Conservation (phyloP, 371 early-diverging fungal genomes). For the Lichtheimia ramosa region DNA sequence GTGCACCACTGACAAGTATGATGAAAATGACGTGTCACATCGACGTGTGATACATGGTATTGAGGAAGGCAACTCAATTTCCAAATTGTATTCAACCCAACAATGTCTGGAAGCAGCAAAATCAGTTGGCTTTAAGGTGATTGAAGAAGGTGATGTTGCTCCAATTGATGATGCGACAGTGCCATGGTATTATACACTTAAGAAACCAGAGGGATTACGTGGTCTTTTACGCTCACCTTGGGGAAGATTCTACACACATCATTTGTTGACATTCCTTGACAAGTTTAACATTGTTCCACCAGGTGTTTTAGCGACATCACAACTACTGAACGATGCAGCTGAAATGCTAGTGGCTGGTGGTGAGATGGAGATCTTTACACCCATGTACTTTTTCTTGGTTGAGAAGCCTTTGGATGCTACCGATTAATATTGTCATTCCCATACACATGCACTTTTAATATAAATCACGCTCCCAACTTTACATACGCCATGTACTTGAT, state of each 20-base stretch:
- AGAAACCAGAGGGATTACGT: constrained; percentile 43
- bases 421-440: not conserved
- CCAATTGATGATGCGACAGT: constrained; percentile 49
- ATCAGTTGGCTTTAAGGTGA: constrained; percentile 72
- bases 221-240: constrained; percentile 51
- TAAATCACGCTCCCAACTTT: no score
- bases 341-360: constrained; percentile 73
- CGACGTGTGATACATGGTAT: constrained; percentile 69
- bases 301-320: constrained; percentile 69
- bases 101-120: constrained; percentile 66
- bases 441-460: no score
- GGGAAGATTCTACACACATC: constrained; percentile 60
- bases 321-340: constrained; percentile 70
- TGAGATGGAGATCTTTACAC: constrained; percentile 73
- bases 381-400: constrained; percentile 80
- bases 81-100: constrained; percentile 67
- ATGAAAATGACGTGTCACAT: constrained; percentile 62
- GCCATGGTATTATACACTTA: constrained; percentile 75
- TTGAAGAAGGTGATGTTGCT: constrained; percentile 63
- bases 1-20: constrained; percentile 71
- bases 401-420: constrained; percentile 58
- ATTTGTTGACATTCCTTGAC: constrained; percentile 59
- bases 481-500: no score
- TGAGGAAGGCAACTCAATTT: constrained; percentile 80
- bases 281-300: constrained; percentile 68